Conservation (phyloP, 345 rosid genomes). For the Camelina sativa region DNA sequence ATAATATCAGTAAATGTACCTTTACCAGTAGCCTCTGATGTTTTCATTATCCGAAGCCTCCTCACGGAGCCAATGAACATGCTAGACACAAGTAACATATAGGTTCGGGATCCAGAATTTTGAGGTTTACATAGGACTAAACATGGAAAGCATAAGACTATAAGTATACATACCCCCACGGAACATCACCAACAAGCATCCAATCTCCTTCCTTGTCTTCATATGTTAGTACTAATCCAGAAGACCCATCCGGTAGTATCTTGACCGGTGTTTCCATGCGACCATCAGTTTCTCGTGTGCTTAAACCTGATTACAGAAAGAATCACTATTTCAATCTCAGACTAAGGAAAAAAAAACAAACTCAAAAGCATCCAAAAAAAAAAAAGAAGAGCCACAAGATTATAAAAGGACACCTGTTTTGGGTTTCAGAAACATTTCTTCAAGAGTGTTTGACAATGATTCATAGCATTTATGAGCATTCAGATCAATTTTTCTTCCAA, state of each 20-base stretch:
- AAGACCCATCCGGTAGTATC: conserved; percentile 71
- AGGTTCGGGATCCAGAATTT: conserved; percentile 9
- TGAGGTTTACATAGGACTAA: not conserved
- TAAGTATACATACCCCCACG: conserved; percentile 73
- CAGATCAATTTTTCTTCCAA: conserved; percentile 90
- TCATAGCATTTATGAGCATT: conserved; percentile 71
- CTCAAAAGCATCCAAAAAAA: not conserved
- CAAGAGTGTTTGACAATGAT: conserved; percentile 67
- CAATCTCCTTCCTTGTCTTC: conserved; percentile 98
- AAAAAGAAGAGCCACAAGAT: not conserved
- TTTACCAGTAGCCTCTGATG: conserved; percentile 76
- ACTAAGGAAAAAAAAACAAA: not conserved
- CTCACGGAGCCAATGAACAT: conserved; percentile 78
- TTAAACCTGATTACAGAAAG: conserved; percentile 38
- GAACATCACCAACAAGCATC: conserved; percentile 99
- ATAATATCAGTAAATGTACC: conserved; percentile 45
- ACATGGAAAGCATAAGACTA: not conserved
- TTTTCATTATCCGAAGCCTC: conserved; percentile 91
- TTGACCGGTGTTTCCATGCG: conserved; percentile 43
- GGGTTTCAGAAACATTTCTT: conserved; percentile 70
- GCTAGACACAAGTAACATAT: conserved; percentile 49
- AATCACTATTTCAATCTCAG: conserved; percentile 7
- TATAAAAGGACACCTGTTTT: conserved; percentile 38
- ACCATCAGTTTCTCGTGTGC: conserved; percentile 42
- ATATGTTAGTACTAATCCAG: conserved; percentile 79